phyloP scores from a whole-genome alignment of 1,284 basidiomycete species.

The Pseudozyma sp. region DNA sequence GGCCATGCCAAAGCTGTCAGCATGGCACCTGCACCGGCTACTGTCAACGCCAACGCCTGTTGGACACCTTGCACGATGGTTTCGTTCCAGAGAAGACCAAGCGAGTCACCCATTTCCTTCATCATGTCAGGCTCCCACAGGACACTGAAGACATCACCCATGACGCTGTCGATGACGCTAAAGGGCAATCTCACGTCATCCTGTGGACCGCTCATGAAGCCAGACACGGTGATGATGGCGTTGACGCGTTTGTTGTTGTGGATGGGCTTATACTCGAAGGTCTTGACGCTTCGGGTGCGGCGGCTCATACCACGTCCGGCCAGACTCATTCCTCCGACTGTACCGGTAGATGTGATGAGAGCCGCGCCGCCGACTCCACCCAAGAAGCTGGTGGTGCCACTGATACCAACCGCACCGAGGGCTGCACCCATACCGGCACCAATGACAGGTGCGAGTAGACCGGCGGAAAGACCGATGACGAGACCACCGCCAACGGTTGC shows the following conservation, averaged over 20 bases:
- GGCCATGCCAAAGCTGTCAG: conserved; percentile 65
- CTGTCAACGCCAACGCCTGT: conserved; percentile 65
- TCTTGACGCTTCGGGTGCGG: conserved; percentile 64
- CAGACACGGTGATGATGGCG: conserved; percentile 64
- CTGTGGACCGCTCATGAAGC: conserved; percentile 64
- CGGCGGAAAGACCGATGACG: conserved; percentile 67
- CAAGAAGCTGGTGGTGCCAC: conserved; percentile 64
- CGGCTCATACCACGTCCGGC: conserved; percentile 67
- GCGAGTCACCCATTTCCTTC: conserved; percentile 68
- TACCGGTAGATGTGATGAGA: conserved; percentile 67
- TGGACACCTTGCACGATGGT: conserved; percentile 68
- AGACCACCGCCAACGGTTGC: conserved; percentile 68
- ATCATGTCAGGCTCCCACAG: conserved; percentile 69
- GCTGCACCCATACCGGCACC: conserved; percentile 67
- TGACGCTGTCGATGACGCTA: conserved; percentile 67
- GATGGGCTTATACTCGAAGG: conserved; percentile 67
- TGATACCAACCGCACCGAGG: conserved; percentile 66
- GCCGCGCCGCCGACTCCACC: conserved; percentile 67
- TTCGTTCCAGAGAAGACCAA: conserved; percentile 68
- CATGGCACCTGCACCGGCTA: conserved; percentile 63
- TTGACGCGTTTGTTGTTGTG: conserved; percentile 69
- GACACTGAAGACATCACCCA: conserved; percentile 67
- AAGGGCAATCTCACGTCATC: conserved; percentile 67
- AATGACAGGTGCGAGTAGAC: conserved; percentile 66
- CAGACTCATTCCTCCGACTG: conserved; percentile 62